These are phyloP conservation scores for Medicago arabica DNA, from an alignment of 306 rosid genomes.

Conservation along the genomic window DNA sequence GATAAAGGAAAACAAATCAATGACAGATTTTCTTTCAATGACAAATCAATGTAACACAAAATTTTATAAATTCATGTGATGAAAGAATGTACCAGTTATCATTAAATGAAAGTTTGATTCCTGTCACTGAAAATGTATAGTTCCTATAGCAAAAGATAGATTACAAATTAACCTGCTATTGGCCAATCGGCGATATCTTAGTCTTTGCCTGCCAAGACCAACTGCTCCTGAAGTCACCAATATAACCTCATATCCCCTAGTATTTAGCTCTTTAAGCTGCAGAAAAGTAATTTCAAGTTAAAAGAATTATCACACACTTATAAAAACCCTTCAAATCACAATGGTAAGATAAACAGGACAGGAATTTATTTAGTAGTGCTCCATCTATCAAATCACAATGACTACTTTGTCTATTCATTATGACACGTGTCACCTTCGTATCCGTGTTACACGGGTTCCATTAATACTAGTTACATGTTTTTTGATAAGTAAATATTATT, in stretches of 20 bases:
- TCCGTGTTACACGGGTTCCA: neutral
- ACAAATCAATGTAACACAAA: too few relatives aligned
- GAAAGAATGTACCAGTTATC: neutral
- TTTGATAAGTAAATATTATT: too few relatives aligned
- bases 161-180: constrained; percentile 74
- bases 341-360: too few relatives aligned
- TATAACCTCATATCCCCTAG: constrained; percentile 77
- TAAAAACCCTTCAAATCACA: neutral
- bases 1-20: too few relatives aligned
- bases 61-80: too few relatives aligned
- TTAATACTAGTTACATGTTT: too few relatives aligned
- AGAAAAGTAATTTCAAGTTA: constrained; percentile 23
- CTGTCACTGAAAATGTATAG: neutral
- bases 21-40: too few relatives aligned
- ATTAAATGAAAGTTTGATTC: neutral
- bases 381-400: neutral
- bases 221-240: constrained; percentile 93
- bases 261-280: constrained; percentile 82
- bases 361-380: neutral
- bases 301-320: constrained; percentile 1
- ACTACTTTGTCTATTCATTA: too few relatives aligned
- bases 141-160: constrained; percentile 18
- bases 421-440: neutral
- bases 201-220: constrained; percentile 88
- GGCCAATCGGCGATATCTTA: constrained; percentile 78